Percentiles rank a stretch among this genome's conserved stretches.
phyloP scores from a whole-genome alignment of 2,329 filamentous ascomycete species.

The Helotiales sp. region DNA sequence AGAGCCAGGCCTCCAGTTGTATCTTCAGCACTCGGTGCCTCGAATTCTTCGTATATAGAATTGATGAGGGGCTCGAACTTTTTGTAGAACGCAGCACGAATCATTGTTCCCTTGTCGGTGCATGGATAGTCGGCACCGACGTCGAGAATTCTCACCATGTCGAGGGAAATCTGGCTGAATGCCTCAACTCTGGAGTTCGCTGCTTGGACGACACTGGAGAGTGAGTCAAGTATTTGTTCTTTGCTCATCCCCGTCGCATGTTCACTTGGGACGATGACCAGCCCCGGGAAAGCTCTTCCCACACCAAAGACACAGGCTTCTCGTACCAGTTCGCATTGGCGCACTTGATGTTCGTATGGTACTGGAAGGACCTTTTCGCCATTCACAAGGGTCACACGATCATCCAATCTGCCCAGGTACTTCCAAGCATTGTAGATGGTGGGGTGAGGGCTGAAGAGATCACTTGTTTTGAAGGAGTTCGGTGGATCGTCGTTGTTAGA shows the following conservation, averaged over 20 bases:
- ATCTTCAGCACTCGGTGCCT: slow-evolving; percentile 11
- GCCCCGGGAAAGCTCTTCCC: slow-evolving; percentile 56
- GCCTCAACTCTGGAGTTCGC: slow-evolving; percentile 57
- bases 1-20: neutral
- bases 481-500: slow-evolving; percentile 51
- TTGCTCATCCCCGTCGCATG: slow-evolving; percentile 48
- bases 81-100: slow-evolving; percentile 54
- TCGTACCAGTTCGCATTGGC: slow-evolving; percentile 57
- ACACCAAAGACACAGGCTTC: slow-evolving; percentile 64
- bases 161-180: slow-evolving; percentile 57
- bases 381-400: slow-evolving; percentile 52
- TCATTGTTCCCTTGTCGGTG: slow-evolving; percentile 61
- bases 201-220: slow-evolving; percentile 56
- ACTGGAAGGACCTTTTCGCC: slow-evolving; percentile 55
- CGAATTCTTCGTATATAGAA: slow-evolving; percentile 41
- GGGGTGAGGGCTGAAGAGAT: slow-evolving; percentile 51
- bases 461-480: slow-evolving; percentile 51
- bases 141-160: slow-evolving; percentile 58
- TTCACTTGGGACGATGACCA: slow-evolving; percentile 58
- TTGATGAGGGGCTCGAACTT: slow-evolving; percentile 52
- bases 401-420: slow-evolving; percentile 52
- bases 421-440: slow-evolving; percentile 51
- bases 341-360: slow-evolving; percentile 57
- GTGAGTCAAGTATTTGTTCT: slow-evolving; percentile 51
- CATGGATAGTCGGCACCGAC: slow-evolving; percentile 49